Conservation (phyloP, 2,329 filamentous ascomycete species). For the Diplodia seriata region DNA sequence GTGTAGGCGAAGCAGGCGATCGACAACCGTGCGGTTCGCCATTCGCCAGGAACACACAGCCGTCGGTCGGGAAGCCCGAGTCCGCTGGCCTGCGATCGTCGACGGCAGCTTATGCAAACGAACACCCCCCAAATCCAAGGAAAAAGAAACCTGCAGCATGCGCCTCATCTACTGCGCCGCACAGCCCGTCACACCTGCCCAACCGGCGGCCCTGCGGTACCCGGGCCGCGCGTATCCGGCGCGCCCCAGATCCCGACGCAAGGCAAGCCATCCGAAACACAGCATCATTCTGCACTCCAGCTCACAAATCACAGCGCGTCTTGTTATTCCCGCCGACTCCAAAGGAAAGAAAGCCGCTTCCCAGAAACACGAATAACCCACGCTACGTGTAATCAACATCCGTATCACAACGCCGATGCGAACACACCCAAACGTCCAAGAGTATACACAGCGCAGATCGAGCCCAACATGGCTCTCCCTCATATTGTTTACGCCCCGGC, state of each 20-base stretch:
- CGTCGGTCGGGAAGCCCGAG: neutral
- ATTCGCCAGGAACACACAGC: neutral
- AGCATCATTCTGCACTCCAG: neutral
- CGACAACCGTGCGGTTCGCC: neutral
- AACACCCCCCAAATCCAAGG: neutral
- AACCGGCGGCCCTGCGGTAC: conserved; percentile 4
- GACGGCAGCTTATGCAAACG: neutral
- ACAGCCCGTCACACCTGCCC: conserved; percentile 4
- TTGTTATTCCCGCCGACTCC: conserved; percentile 12
- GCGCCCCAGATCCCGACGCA: neutral
- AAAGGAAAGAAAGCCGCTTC: conserved; percentile 16
- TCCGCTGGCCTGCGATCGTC: conserved; percentile 8
- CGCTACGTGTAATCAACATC: neutral
- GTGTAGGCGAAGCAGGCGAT: neutral
- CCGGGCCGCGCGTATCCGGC: neutral
- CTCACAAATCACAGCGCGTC: conserved; percentile 3
- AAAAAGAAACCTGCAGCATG: neutral
- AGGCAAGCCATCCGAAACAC: conserved; percentile 16
- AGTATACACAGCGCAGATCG: conserved; percentile 1
- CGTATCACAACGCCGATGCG: neutral
- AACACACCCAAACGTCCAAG: neutral
- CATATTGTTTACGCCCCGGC: conserved; percentile 36
- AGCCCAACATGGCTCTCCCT: neutral
- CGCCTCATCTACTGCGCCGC: conserved; percentile 5
- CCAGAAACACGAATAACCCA: neutral